phyloP scores from a whole-genome alignment of 106 monocot genomes.

The Dioscorea alata region DNA sequence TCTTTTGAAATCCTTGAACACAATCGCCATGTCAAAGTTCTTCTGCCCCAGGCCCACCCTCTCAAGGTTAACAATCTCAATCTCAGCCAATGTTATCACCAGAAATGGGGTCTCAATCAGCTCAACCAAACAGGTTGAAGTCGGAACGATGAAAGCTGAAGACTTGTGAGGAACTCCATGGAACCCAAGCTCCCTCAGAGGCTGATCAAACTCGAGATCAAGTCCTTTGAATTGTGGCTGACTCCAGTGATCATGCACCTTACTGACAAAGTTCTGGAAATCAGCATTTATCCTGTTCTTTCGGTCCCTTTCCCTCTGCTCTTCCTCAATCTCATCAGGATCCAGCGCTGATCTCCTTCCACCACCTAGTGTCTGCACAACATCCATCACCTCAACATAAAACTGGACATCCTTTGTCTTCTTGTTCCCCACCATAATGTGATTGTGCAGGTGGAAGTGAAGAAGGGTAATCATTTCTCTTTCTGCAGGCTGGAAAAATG shows the following conservation, averaged over 20 bases:
- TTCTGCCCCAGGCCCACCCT: conserved; percentile 44
- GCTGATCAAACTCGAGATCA: conserved; percentile 40
- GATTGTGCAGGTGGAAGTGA: conserved; percentile 46
- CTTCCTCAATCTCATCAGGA: conserved; percentile 48
- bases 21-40: conserved; percentile 49
- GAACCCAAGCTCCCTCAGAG: conserved; percentile 44
- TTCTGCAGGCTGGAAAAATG: conserved; percentile 49
- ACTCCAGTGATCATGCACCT: conserved; percentile 33
- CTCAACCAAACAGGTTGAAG: conserved; percentile 36
- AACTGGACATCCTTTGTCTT: conserved; percentile 54
- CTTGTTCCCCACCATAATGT: conserved; percentile 47
- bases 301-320: conserved; percentile 37
- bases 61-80: conserved; percentile 46
- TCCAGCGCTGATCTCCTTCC: conserved; percentile 38
- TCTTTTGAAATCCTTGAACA: conserved; percentile 43
- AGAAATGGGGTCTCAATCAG: conserved; percentile 41
- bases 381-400: conserved; percentile 45
- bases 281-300: conserved; percentile 46
- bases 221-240: conserved; percentile 35
- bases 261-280: conserved; percentile 41
- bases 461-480: conserved; percentile 47
- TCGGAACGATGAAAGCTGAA: conserved; percentile 40
- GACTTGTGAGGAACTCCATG: conserved; percentile 43
- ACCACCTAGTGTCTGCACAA: conserved; percentile 50
- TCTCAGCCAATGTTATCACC: conserved; percentile 36